Evolutionary conservation across 2,329 filamentous ascomycete genomes (phyloP).

Genomic region (Furcasterigmium sp.): DNA sequence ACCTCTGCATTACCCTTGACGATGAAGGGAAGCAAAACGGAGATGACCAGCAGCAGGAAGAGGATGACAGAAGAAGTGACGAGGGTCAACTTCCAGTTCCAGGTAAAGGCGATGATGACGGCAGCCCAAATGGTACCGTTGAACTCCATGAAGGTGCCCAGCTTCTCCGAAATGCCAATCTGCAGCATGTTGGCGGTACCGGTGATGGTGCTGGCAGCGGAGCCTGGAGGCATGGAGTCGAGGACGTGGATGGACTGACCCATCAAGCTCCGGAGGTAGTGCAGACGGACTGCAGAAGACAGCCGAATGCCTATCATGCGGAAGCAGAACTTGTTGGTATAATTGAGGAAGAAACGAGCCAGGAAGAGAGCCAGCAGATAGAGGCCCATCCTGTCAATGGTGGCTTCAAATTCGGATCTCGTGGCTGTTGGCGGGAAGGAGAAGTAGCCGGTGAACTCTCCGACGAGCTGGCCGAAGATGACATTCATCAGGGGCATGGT

Average conservation of each 20-base stretch:
- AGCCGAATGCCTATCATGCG: slow-evolving; percentile 58
- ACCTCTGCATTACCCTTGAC: slow-evolving; percentile 43
- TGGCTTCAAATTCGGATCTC: slow-evolving; percentile 30
- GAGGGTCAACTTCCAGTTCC: slow-evolving; percentile 54
- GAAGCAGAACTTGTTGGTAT: slow-evolving; percentile 57
- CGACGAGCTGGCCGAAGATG: slow-evolving; percentile 33
- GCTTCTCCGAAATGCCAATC: slow-evolving; percentile 59
- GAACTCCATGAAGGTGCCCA: slow-evolving; percentile 54
- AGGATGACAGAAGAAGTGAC: slow-evolving; percentile 52
- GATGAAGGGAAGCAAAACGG: slow-evolving; percentile 48
- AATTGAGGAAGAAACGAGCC: slow-evolving; percentile 57
- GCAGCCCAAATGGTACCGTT: slow-evolving; percentile 45
- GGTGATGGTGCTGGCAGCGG: slow-evolving; percentile 59
- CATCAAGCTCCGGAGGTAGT: slow-evolving; percentile 61
- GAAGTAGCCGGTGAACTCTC: slow-evolving; percentile 41
- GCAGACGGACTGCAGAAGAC: slow-evolving; percentile 55
- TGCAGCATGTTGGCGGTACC: slow-evolving; percentile 60
- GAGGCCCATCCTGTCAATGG: slow-evolving; percentile 44
- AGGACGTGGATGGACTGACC: slow-evolving; percentile 62
- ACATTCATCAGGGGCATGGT: slow-evolving; percentile 55
- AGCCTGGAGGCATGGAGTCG: slow-evolving; percentile 58
- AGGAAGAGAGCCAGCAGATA: slow-evolving; percentile 70
- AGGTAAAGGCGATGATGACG: slow-evolving; percentile 49
- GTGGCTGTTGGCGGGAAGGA: slow-evolving; percentile 24
- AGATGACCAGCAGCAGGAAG: slow-evolving; percentile 46